These are phyloP conservation scores for Morella rubra DNA, from an alignment of 306 rosid species.

Conservation along the genomic window DNA sequence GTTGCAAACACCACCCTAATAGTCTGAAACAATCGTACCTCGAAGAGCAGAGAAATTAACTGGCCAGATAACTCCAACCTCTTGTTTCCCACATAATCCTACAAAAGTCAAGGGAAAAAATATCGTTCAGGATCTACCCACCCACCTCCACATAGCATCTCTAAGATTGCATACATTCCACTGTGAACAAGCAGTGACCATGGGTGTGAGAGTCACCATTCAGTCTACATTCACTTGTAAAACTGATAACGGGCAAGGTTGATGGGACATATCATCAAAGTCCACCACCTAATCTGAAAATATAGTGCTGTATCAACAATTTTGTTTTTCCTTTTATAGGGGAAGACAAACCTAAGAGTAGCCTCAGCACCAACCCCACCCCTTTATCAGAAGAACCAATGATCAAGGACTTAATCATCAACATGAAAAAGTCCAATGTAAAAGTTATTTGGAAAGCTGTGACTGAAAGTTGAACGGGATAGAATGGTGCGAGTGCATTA, in stretches of 20 bases:
- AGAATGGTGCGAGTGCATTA: neutral
- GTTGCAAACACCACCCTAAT: neutral
- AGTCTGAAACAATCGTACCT: slow-evolving; percentile 50
- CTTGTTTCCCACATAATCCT: slow-evolving; percentile 98
- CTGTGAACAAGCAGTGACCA: neutral
- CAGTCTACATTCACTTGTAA: neutral
- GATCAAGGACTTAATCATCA: neutral
- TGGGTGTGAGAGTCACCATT: neutral
- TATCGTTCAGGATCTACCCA: neutral
- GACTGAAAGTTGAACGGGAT: neutral
- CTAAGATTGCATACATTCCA: neutral
- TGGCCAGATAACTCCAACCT: slow-evolving; percentile 95
- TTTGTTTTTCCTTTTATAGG: neutral
- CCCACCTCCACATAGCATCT: neutral
- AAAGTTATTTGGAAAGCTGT: neutral
- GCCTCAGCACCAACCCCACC: neutral
- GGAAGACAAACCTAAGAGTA: neutral
- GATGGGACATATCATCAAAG: neutral
- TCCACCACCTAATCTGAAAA: neutral
- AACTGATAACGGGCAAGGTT: neutral
- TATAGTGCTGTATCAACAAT: neutral
- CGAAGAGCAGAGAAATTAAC: slow-evolving; percentile 79
- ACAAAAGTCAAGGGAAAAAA: slow-evolving; percentile 17
- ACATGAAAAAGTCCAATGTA: neutral
- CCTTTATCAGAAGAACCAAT: neutral